Evolutionary conservation across 2,329 filamentous ascomycete genomes (phyloP).

Genomic region (Fusarium aywerte): DNA sequence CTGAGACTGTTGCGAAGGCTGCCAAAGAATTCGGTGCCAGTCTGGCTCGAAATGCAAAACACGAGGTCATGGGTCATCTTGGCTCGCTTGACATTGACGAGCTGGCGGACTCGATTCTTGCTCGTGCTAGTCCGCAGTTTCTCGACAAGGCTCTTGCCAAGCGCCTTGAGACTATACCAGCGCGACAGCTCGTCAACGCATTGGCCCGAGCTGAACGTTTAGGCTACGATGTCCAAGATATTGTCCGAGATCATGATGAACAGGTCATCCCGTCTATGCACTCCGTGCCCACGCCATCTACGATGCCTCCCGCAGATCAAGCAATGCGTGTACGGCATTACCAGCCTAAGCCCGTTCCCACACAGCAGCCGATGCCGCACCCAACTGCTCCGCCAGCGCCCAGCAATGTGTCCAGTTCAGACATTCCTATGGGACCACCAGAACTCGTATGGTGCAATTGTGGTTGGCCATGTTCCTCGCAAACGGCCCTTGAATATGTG

Average conservation of each 20-base stretch:
- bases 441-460: slow-evolving; percentile 49
- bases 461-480: slow-evolving; percentile 51
- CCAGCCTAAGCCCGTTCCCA: slow-evolving; percentile 5
- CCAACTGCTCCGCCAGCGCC: neutral
- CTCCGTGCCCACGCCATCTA: slow-evolving; percentile 22
- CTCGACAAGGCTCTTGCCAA: slow-evolving; percentile 64
- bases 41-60: slow-evolving; percentile 55
- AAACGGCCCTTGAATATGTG: slow-evolving; percentile 49
- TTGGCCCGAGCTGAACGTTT: slow-evolving; percentile 67
- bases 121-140: slow-evolving; percentile 60
- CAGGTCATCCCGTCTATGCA: slow-evolving; percentile 52
- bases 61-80: slow-evolving; percentile 57
- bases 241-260: slow-evolving; percentile 56
- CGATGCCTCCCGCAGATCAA: slow-evolving; percentile 6
- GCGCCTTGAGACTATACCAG: slow-evolving; percentile 64
- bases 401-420: neutral
- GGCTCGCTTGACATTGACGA: slow-evolving; percentile 57
- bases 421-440: neutral
- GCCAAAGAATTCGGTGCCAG: slow-evolving; percentile 60
- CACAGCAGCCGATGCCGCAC: neutral
- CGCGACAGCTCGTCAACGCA: slow-evolving; percentile 65
- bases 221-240: slow-evolving; percentile 64
- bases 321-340: neutral
- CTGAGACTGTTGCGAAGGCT: slow-evolving; percentile 52
- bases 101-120: slow-evolving; percentile 56